These are phyloP conservation scores for Mycena chlorophos DNA, from an alignment of 768 basidiomycete species.

Conservation along the genomic window DNA sequence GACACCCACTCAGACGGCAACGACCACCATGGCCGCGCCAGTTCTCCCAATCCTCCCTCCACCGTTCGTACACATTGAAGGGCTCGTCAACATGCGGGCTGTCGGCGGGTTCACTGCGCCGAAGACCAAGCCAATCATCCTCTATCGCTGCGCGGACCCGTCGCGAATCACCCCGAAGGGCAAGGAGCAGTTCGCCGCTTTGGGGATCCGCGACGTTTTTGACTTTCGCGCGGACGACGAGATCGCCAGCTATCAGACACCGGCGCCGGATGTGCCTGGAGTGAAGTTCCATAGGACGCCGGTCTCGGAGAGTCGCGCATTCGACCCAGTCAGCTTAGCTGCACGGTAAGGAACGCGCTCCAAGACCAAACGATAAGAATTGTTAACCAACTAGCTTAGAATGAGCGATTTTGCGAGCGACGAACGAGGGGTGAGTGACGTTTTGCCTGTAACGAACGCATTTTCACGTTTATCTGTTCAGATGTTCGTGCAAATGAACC, in stretches of 20 bases:
- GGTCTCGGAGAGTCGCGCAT: constrained; percentile 27
- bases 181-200: constrained; percentile 33
- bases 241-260: constrained; percentile 33
- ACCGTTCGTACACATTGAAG: constrained; percentile 44
- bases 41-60: constrained; percentile 9
- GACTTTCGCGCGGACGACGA: constrained; percentile 43
- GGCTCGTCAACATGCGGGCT: constrained; percentile 40
- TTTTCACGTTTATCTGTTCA: constrained; percentile 13
- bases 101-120: constrained; percentile 29
- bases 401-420: constrained; percentile 31
- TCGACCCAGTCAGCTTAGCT: constrained; percentile 30
- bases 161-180: constrained; percentile 37
- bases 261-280: constrained; percentile 32
- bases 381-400: constrained; percentile 16
- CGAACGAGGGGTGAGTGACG: constrained; percentile 25
- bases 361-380: no score
- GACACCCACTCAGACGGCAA: no score
- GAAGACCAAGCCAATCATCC: constrained; percentile 27
- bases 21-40: neutral
- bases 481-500: constrained; percentile 34
- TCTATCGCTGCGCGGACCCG: constrained; percentile 46
- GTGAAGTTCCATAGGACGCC: constrained; percentile 33
- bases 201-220: constrained; percentile 41
- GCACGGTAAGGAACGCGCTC: constrained; percentile 15
- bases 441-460: neutral